Evolutionary conservation across 2,329 filamentous ascomycete genomes (phyloP), one percentile per base, ranked within the genome.

Genomic region (Thelonectria rubi): DNA sequence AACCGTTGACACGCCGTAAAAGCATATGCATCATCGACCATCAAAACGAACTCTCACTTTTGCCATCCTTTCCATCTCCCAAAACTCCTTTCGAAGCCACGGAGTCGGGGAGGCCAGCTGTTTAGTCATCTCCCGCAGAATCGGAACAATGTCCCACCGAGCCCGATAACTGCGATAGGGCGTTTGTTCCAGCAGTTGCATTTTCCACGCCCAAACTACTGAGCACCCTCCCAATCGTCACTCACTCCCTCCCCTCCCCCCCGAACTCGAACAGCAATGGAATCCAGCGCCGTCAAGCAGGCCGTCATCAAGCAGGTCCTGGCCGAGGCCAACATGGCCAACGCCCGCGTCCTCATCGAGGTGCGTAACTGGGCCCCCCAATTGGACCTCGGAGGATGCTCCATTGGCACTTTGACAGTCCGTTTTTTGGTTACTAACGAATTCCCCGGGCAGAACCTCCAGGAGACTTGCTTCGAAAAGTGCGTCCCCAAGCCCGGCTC

Each of bases 391-490:
- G n/a, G n/a, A n/a, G n/a, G n/a, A n/a, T n/a, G n/a, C n/a, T n/a
- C n/a, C n/a, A n/a, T n/a, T n/a, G n/a, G n/a, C n/a, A n/a, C 49
- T 30, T 39, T 24, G 20, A 6, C 20, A 48, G 3, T 21, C 5
- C 17, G 15, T n/a, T 42, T 8, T 42, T 30, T 30, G 5, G 26
- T 30, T 20, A 40, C 21, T 34, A 26, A 47, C 32, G 32, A 48
- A 55, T 11, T 21, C 21, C 39, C 26, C 34, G 39, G 12, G 56
- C 62, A 93, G 89, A 93, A 91, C 86, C 85, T 94, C 77, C 92
- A 93, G 78, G 85, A 91, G 71, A 88, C 90, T 78, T 94, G 91
- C 82, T 94, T 93, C 80, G 86, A 91, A 48, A 88, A 88, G 76
- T 94, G 91, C 77, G 80, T 94, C 15, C 83, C 90, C 51, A 88